These are phyloP conservation scores for Sutorius australiensis DNA, from an alignment of 768 basidiomycete species.

Conservation along the genomic window DNA sequence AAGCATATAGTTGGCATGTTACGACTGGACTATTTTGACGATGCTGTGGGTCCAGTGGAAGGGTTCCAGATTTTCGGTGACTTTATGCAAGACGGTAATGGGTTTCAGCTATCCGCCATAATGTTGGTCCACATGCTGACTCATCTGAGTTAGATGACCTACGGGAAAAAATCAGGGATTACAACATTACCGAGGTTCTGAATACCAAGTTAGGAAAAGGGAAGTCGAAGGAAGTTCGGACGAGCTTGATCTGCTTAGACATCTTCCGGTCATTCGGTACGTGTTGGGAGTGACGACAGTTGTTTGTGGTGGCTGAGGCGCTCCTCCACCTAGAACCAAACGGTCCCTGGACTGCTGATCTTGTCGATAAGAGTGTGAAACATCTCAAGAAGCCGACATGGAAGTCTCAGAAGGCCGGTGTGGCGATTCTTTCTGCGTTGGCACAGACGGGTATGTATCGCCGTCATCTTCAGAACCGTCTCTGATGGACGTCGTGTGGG, in stretches of 20 bases:
- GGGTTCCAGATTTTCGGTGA: slow-evolving; percentile 25
- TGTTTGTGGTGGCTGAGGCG: neutral
- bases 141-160: slow-evolving; percentile 6
- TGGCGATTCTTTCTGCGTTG: slow-evolving; percentile 21
- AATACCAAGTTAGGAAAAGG: slow-evolving; percentile 15
- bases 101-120: neutral
- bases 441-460: slow-evolving; percentile 15
- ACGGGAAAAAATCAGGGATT: slow-evolving; percentile 8
- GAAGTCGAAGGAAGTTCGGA: slow-evolving; percentile 13
- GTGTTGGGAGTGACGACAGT: neutral
- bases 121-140: neutral
- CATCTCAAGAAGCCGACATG: slow-evolving; percentile 1
- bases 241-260: slow-evolving; percentile 23
- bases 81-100: slow-evolving; percentile 20
- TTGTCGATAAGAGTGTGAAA: slow-evolving; percentile 11
- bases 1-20: slow-evolving; percentile 23
- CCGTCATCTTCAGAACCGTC: neutral
- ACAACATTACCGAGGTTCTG: slow-evolving; percentile 17
- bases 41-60: slow-evolving; percentile 21
- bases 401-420: slow-evolving; percentile 22
- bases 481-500: neutral
- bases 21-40: slow-evolving; percentile 23
- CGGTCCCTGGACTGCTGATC: slow-evolving; percentile 10
- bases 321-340: slow-evolving; percentile 1
- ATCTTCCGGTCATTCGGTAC: slow-evolving; percentile 20